These are phyloP conservation scores for Tetrahymena malaccensis DNA, from an alignment of 73 alveolate species.

Conservation along the genomic window DNA sequence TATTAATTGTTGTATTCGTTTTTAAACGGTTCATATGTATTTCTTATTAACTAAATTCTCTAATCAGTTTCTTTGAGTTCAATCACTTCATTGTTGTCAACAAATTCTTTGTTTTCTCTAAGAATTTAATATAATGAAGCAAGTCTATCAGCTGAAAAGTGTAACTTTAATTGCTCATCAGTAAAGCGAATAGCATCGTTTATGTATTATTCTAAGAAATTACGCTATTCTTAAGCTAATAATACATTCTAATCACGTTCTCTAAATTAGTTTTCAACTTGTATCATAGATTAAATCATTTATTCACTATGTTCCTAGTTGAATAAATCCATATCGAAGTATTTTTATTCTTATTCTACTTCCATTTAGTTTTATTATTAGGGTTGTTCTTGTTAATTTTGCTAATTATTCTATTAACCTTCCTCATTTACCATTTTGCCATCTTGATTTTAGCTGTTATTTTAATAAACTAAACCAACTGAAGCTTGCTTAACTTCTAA, in stretches of 20 bases:
- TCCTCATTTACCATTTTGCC: neutral
- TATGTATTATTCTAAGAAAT: neutral
- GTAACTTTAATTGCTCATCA: neutral
- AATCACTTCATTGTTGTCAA: neutral
- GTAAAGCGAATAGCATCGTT: neutral
- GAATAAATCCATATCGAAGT: neutral
- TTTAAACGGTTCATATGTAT: neutral
- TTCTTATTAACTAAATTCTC: neutral
- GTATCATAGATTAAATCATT: neutral
- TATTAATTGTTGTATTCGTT: neutral
- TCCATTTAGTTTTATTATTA: neutral
- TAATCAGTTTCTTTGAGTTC: neutral
- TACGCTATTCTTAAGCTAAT: neutral
- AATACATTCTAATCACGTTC: neutral
- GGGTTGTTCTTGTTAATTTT: neutral
- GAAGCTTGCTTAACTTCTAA: neutral
- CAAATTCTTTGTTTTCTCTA: neutral
- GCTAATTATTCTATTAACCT: neutral
- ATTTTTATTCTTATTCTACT: neutral
- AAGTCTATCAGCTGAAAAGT: neutral
- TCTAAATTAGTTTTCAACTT: neutral
- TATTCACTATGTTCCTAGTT: neutral
- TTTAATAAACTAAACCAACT: neutral
- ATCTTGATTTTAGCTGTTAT: neutral
- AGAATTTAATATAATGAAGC: neutral